Conservation (phyloP, 345 rosid species). For the Eucalyptus pumila region DNA sequence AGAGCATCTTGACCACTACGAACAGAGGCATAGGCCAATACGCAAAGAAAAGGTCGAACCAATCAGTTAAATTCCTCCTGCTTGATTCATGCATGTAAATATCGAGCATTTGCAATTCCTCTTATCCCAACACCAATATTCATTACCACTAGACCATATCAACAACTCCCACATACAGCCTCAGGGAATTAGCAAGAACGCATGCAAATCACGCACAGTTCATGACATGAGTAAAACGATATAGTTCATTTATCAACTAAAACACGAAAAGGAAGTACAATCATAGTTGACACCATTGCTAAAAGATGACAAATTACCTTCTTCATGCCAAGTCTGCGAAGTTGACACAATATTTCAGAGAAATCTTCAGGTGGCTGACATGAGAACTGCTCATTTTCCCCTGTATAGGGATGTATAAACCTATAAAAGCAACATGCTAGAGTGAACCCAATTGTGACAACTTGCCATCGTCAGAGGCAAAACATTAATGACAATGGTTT, state of each 20-base stretch:
- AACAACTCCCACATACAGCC: background rate
- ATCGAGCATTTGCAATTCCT: background rate
- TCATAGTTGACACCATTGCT: background rate
- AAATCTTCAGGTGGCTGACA: slow-evolving; percentile 82
- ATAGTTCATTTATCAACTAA: background rate
- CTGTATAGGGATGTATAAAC: slow-evolving; percentile 63
- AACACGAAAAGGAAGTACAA: background rate
- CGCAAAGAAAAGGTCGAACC: background rate
- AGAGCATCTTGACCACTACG: background rate
- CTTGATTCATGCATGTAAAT: background rate
- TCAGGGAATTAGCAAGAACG: background rate
- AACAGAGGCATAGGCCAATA: background rate
- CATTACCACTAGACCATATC: background rate
- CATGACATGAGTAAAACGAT: background rate
- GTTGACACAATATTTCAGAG: slow-evolving; percentile 31
- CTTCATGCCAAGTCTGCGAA: slow-evolving; percentile 45
- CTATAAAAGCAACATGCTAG: slow-evolving; percentile 17
- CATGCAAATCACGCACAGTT: background rate
- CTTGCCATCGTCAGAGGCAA: background rate
- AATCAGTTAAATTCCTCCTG: background rate
- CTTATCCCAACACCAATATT: background rate
- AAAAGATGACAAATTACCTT: slow-evolving; percentile 15
- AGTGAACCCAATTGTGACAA: background rate
- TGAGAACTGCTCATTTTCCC: slow-evolving; percentile 42
- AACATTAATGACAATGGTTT: background rate